Conservation (phyloP, 2,329 filamentous ascomycete species). For the Fusarium udum region DNA sequence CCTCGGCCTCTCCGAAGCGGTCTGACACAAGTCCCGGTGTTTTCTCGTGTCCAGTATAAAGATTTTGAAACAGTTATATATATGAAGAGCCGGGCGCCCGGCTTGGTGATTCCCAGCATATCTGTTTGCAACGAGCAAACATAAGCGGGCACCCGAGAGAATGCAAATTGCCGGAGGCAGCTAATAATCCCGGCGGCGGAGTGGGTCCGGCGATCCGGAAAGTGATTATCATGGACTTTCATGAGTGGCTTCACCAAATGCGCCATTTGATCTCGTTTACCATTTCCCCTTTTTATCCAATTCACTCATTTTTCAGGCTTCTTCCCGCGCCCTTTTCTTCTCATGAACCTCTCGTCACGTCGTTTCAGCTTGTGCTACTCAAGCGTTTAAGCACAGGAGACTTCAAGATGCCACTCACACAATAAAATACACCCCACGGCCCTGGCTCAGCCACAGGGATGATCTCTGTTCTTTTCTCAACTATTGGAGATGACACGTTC, state of each 20-base stretch:
- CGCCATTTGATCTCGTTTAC: neutral
- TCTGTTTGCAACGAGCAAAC: neutral
- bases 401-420: neutral
- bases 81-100: neutral
- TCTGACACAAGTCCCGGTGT: neutral
- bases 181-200: neutral
- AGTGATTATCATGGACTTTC: neutral
- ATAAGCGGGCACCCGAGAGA: neutral
- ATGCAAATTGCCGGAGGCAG: neutral
- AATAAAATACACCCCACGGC: neutral
- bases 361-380: neutral
- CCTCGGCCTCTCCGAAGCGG: neutral
- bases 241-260: neutral
- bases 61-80: neutral
- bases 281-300: neutral
- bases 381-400: neutral
- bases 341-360: too few relatives aligned
- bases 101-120: neutral
- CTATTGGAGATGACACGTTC: neutral
- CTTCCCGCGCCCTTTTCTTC: neutral
- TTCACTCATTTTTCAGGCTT: neutral
- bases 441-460: neutral
- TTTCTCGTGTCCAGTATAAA: neutral
- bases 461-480: neutral
- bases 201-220: neutral